Conservation (phyloP, 2,329 filamentous ascomycete genomes). For the Hypoxylon rubiginosum region DNA sequence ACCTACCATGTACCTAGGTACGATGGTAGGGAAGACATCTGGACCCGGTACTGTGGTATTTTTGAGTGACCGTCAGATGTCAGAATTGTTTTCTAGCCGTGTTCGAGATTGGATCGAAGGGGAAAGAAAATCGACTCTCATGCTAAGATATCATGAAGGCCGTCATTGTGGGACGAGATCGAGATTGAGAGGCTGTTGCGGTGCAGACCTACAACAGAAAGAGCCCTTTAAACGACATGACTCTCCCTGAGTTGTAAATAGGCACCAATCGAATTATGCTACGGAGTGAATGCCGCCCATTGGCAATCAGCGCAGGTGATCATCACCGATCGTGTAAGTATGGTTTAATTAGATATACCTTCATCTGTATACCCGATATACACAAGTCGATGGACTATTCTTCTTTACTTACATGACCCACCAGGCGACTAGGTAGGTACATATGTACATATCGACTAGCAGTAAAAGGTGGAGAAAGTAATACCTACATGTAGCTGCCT, state of each 20-base stretch:
- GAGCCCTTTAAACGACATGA: neutral
- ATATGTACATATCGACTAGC: no score
- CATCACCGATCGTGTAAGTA: conserved; percentile 9
- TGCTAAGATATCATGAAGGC: conserved; percentile 22
- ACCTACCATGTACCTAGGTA: neutral
- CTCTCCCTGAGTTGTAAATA: neutral
- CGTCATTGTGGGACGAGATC: conserved; percentile 46
- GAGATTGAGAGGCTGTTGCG: conserved; percentile 32
- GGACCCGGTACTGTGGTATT: conserved; percentile 38
- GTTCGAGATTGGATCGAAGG: conserved; percentile 33
- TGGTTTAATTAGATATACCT: neutral
- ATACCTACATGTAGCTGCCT: no score
- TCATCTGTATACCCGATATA: neutral
- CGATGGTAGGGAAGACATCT: neutral
- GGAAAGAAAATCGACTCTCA: conserved; percentile 16
- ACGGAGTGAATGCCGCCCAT: conserved; percentile 25
- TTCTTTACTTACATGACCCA: neutral
- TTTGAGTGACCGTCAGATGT: conserved; percentile 29
- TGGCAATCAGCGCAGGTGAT: neutral
- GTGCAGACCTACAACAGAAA: neutral
- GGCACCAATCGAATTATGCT: conserved; percentile 26
- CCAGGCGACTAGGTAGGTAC: neutral
- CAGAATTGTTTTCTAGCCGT: conserved; percentile 12
- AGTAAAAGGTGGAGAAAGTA: no score
- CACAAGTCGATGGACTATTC: no score